Conservation (phyloP, 306 rosid species). For the Leucaena leucocephala region DNA sequence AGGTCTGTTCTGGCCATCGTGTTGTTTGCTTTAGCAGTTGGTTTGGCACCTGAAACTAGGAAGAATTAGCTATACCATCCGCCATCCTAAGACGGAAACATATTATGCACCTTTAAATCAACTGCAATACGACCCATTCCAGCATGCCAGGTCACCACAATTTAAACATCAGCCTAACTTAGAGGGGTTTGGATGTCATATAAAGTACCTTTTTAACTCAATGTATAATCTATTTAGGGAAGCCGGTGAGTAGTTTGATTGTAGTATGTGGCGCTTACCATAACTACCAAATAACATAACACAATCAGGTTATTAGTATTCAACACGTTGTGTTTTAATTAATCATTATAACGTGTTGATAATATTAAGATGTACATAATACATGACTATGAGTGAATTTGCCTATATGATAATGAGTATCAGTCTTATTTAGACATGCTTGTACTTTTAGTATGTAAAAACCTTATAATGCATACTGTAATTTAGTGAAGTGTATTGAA, state of each 20-base stretch:
- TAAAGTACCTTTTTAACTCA: neutral
- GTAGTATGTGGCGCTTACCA: neutral
- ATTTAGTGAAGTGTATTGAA: neutral
- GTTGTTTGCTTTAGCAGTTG: too few species aligned
- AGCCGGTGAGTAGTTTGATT: neutral
- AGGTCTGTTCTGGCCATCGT: too few species aligned
- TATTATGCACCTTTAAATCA: neutral
- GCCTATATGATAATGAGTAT: neutral
- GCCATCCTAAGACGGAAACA: neutral
- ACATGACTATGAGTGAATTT: neutral
- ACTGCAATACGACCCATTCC: neutral
- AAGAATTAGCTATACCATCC: neutral
- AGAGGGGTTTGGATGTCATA: neutral
- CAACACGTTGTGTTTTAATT: neutral
- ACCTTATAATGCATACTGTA: neutral
- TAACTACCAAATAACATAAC: neutral
- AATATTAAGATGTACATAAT: neutral
- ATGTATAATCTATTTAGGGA: neutral
- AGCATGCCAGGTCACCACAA: neutral
- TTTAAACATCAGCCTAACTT: neutral
- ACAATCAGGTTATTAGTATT: neutral
- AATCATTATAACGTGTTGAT: neutral
- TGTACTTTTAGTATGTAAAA: slow-evolving; percentile 3
- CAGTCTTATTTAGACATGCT: neutral
- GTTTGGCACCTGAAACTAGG: neutral